These are phyloP conservation scores for Phialophora expanda DNA, from an alignment of 2,329 filamentous ascomycete genomes.

Conservation along the genomic window DNA sequence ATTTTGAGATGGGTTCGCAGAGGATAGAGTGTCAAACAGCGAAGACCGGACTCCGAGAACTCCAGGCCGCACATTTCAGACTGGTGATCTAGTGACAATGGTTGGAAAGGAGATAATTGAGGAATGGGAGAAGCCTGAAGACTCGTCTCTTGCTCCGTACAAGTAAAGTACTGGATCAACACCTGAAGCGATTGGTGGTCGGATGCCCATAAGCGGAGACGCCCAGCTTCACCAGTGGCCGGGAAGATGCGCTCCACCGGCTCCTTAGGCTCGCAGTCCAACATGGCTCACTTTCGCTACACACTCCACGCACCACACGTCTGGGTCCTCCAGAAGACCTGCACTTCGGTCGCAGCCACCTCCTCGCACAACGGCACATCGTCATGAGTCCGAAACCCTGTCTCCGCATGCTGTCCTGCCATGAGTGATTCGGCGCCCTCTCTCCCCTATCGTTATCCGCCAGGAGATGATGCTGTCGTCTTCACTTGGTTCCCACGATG, in stretches of 20 bases:
- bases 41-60: conserved; percentile 7
- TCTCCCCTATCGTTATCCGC: conserved; percentile 10
- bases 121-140: not conserved
- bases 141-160: too few relatives aligned
- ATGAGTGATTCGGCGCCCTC: conserved; percentile 8
- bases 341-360: conserved; percentile 6
- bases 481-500: conserved; percentile 24
- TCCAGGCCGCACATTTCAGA: not conserved
- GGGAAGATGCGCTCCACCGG: not conserved
- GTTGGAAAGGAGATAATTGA: conserved; percentile 5
- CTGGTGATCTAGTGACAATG: conserved; percentile 2
- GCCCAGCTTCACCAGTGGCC: not conserved
- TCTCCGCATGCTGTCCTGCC: not conserved
- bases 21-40: not conserved
- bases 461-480: conserved; percentile 30
- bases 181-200: not conserved
- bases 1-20: not conserved
- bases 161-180: too few relatives aligned
- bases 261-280: conserved; percentile 11
- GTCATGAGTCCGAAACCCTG: not conserved
- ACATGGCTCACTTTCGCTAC: conserved; percentile 1
- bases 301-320: not conserved
- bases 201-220: not conserved
- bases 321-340: not conserved
- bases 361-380: not conserved